A percentile compares a stretch with the other conserved stretches of the same genome.
Evolutionary conservation across 2,329 filamentous ascomycete genomes (phyloP).

Genomic region (Coniochaeta prunicola): DNA sequence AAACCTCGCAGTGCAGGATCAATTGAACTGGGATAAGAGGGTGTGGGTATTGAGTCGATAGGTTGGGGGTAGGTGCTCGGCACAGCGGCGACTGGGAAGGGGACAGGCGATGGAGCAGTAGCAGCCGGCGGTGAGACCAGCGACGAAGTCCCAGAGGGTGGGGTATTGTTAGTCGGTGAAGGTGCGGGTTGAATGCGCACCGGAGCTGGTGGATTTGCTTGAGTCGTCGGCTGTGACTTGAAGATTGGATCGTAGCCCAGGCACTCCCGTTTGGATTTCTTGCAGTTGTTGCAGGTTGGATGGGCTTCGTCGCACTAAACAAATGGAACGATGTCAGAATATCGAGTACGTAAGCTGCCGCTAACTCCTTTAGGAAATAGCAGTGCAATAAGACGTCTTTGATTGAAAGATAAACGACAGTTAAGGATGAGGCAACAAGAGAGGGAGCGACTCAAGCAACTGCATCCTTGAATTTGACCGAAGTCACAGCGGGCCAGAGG

Average conservation of each 20-base stretch:
- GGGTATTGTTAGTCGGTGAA: constrained; percentile 16
- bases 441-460: neutral
- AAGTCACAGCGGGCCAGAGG: neutral
- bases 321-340: neutral
- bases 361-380: neutral
- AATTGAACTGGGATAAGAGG: constrained; percentile 26
- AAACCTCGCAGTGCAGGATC: constrained; percentile 19
- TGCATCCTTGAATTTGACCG: neutral
- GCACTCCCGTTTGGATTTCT: constrained; percentile 83
- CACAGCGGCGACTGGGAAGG: constrained; percentile 33
- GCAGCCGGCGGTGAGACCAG: constrained; percentile 21
- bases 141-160: neutral
- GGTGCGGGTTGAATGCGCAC: constrained; percentile 66
- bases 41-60: constrained; percentile 14
- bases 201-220: constrained; percentile 40
- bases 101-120: constrained; percentile 30
- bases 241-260: constrained; percentile 84
- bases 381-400: neutral
- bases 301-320: constrained; percentile 89
- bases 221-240: constrained; percentile 49
- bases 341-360: neutral
- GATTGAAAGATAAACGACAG: neutral
- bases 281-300: constrained; percentile 84
- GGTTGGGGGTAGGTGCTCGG: constrained; percentile 30
- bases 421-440: neutral